Base-by-base conservation (phyloP, 1,284 basidiomycete genomes). In the Hemileia vastatrix region DNA sequence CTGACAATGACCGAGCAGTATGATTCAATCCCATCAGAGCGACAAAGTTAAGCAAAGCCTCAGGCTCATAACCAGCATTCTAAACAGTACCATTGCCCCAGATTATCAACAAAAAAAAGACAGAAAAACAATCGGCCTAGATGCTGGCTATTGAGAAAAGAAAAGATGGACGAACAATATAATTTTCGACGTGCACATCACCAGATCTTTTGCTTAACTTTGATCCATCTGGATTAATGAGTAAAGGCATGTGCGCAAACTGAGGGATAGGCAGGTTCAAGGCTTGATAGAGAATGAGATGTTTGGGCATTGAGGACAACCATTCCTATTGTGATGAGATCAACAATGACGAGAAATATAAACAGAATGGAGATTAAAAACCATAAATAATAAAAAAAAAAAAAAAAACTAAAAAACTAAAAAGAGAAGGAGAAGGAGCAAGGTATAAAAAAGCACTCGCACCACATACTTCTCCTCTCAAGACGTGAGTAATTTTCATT, bases 171-270 rank as follows among this genome's bases (percentile, higher is more conserved):
- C 83, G 64, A 68, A 91, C 90, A 55, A 88, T 85, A 73, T 91
- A 98, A 68, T 89, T 86, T 31, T 85, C 79, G 2, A 96, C 91
- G 44, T 83, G 81, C 0, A 93, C 90, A 70, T 95, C 90, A 1
- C 90, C 92, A 19, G 87, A 85, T 6, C 95, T 81, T 74, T 98
- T 99, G 19, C 88, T 91, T 81, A 99, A 88, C 76, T 99, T 98
- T 2, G 84, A 83, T 0, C 93, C 92, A 73, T 97, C 90, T 0
- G 84, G 79, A 71, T 97, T 97, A 40, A 95, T 80, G 0, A 98
- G 79, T 33, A 98, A 81, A 0, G 94, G 94, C 2, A 99, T 79
- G 74, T 98, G 95, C 0, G 86, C 94, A 68, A 93, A 98, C 64
- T 83, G 75, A 0, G 95, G 95, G 0, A 87, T 82, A 2, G 77